These are phyloP conservation scores for Serendipita sp. DNA, from an alignment of 768 basidiomycete genomes.

Conservation along the genomic window DNA sequence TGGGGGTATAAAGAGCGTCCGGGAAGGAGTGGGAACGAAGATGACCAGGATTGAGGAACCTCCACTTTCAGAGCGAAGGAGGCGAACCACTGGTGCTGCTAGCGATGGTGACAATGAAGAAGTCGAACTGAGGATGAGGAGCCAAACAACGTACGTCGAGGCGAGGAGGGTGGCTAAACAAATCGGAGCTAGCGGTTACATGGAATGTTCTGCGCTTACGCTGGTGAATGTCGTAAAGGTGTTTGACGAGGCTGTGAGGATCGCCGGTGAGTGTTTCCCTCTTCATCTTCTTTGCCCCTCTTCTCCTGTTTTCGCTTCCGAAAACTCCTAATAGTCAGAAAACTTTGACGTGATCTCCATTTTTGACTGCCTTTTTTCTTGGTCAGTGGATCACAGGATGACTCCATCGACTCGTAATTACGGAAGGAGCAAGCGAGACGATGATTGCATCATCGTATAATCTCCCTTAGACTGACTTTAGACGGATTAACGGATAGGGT, in stretches of 20 bases:
- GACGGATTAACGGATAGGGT: too few species aligned
- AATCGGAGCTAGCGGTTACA: background rate
- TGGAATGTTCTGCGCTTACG: background rate
- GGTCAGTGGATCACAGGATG: too few species aligned
- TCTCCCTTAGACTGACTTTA: too few species aligned
- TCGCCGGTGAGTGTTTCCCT: background rate
- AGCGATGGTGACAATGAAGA: background rate
- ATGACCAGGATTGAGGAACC: background rate
- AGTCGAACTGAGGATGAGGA: background rate
- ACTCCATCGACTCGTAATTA: too few species aligned
- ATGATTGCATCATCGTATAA: too few species aligned
- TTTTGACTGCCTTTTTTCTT: too few species aligned
- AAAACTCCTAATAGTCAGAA: too few species aligned
- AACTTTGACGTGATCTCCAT: too few species aligned
- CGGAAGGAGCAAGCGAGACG: too few species aligned
- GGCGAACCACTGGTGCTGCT: background rate
- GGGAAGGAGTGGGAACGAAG: background rate
- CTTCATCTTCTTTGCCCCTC: too few species aligned
- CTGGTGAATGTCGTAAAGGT: background rate
- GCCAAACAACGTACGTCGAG: background rate
- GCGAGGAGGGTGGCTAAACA: background rate
- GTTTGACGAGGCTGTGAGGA: constrained; percentile 1
- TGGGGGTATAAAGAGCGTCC: background rate
- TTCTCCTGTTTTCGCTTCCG: too few species aligned
- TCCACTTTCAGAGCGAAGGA: background rate